Evolutionary conservation across 2,329 filamentous ascomycete species (phyloP), one percentile per base, ranked within the genome.

Genomic region (Neophaeococcomyces aloes): DNA sequence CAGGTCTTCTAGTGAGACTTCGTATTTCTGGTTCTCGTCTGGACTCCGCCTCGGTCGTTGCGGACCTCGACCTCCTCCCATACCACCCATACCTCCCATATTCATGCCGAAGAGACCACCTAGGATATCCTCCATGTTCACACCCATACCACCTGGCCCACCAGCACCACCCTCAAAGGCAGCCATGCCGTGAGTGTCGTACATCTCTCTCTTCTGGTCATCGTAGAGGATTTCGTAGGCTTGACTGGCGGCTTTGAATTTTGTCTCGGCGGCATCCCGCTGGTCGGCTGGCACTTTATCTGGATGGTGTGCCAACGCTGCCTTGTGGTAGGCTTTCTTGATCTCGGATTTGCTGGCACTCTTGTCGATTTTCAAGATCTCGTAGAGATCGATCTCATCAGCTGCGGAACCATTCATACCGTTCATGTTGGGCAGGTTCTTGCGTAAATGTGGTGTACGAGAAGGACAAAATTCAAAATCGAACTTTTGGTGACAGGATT

Each of bases 201-300:
- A 98, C 50, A 93, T 67, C 45, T 84, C 75, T 58, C 91, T 83
- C 65, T 94, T 95, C 49, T 96, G 79, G 51, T 96, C 89, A 72
- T 98, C 89, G 67, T 79, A 83, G 44, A 98, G 86, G 61, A 98
- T 96, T 62, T 98, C 91, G 71, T 98, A 98, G 56, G 91, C 91
- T 67, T 93, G 83, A 48, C 84, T 88, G 46, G 94, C 81, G 44
- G 80, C 71, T 69, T 98, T 98, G 79, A 98, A 98, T 60, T 81
- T 87, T 59, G 80, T 74, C 64, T 96, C 91, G 48, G 91, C 86
- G 54, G 82, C 83, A 60, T 80, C 81, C 55, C 89, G 82, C 59
- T 88, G 79, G 21, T 83, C 79, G 65, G 89, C 86, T 55, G 87
- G 73, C 45, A 94, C 91, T 69, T 98, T 98, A 69, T 98, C 91